Evolutionary conservation across 2,329 filamentous ascomycete species (phyloP).

Genomic region (Graphilbum sp.): DNA sequence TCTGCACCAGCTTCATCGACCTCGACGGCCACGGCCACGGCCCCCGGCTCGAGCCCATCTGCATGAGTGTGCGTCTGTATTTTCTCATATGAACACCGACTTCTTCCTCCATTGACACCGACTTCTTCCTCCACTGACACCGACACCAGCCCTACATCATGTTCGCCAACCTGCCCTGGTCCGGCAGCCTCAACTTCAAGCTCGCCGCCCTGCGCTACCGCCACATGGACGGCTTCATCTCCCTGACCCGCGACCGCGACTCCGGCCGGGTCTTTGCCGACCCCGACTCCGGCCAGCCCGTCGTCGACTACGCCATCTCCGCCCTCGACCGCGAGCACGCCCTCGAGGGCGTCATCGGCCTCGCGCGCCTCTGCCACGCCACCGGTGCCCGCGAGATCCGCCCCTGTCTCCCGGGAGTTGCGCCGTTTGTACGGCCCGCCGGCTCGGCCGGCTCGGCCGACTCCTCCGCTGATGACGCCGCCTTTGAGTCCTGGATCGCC

Average conservation of each 20-base stretch:
- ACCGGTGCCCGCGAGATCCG: conserved; percentile 70
- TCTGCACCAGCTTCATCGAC: conserved; percentile 65
- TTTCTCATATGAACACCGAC: neutral
- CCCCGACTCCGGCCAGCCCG: conserved; percentile 43
- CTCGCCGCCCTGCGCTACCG: conserved; percentile 50
- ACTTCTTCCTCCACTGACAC: conserved; percentile 5
- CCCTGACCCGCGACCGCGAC: conserved; percentile 60
- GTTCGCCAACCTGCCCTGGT: conserved; percentile 49
- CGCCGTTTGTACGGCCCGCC: conserved; percentile 36
- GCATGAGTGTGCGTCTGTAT: conserved; percentile 40
- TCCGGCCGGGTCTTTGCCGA: conserved; percentile 60
- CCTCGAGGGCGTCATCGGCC: conserved; percentile 52
- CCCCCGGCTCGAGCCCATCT: conserved; percentile 59
- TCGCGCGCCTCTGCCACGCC: conserved; percentile 63
- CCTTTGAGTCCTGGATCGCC: conserved; percentile 45
- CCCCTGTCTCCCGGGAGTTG: conserved; percentile 42
- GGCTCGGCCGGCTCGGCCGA: conserved; percentile 27
- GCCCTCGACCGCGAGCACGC: conserved; percentile 56
- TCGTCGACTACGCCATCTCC: conserved; percentile 55
- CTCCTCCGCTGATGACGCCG: conserved; percentile 24
- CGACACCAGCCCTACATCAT: conserved; percentile 42
- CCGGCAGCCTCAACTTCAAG: conserved; percentile 54
- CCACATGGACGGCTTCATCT: conserved; percentile 56
- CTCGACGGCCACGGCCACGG: conserved; percentile 69
- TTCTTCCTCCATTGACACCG: no score